Base-by-base conservation (phyloP, 2,329 filamentous ascomycete genomes). In the Huntiella savannae region DNA sequence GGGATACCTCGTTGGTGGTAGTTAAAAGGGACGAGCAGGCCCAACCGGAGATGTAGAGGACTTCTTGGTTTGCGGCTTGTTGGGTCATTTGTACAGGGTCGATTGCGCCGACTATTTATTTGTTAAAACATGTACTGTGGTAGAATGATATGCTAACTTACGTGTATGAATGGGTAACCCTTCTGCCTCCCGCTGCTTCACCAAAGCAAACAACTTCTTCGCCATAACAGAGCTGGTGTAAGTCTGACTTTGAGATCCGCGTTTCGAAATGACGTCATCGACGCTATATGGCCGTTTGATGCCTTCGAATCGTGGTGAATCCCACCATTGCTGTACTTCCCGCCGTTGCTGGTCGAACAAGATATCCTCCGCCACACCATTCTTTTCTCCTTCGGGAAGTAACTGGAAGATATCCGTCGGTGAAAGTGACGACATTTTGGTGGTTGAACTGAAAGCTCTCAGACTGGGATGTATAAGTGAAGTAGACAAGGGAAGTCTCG, bases 31-130 rank as follows among this genome's bases (percentile, higher is more conserved):
- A 88, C 0, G 88, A 96, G 64, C 91, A 96, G 4, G 91, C 91
- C 91, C 91, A 98, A 51, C 91, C 91, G 1, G 87, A 95, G 52
- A 98, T 71, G 63, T 98, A 98, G 40, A 98, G 72, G 13, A 95
- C 82, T 61, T 98, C 88, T 60, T 96, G 91, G 64, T 96, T 83
- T 4, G 83, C 75, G 12, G 91, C 91, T 67, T 96, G 91, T 62
- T 98, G 91, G 42, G 91, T 94, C 91, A 98, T 96, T 65, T 98
- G 91, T 8, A 96, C 78, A n/a, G 91, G 91, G 59, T 98, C 91
- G 63, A 98, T 92, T 50, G 87, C 91, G 55, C 91, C 91, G 82
- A 98, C 83, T 88, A 51, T 40, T 35, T 0, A 4, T 4, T 13
- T 47, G 52, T 56, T 47, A 55, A 52, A 33, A 4, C 19, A 17